Conservation (phyloP, 305 asterid genomes). For the Fraxinus floribunda region DNA sequence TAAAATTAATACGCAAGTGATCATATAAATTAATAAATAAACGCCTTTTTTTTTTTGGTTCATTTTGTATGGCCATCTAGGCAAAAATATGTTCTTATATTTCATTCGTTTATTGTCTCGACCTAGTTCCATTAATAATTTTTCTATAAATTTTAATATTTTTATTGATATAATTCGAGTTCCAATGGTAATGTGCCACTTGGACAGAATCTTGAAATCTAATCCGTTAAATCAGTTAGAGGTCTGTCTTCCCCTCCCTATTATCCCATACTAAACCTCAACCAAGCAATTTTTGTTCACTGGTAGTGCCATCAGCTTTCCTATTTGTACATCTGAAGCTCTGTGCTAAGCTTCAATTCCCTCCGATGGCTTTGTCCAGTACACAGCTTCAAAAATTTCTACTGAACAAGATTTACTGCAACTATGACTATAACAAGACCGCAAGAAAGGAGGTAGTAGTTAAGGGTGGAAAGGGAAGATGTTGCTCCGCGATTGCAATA, state of each 20-base stretch:
- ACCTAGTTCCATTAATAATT: not conserved
- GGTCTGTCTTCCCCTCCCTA: slow-evolving; percentile 30
- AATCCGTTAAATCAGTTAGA: slow-evolving; percentile 62
- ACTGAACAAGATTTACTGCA: slow-evolving; percentile 46
- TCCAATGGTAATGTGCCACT: slow-evolving; percentile 12
- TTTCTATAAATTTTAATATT: not conserved
- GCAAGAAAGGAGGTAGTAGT: slow-evolving; percentile 28
- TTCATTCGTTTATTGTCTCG: not conserved
- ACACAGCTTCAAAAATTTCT: slow-evolving; percentile 61
- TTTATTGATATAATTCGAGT: not conserved
- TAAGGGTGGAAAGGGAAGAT: slow-evolving; percentile 43
- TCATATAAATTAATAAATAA: not conserved
- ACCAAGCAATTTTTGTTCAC: slow-evolving; percentile 39
- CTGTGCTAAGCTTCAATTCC: not conserved
- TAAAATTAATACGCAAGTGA: not conserved
- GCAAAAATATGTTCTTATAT: not conserved
- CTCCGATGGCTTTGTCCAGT: slow-evolving; percentile 62
- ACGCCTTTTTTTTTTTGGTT: not conserved
- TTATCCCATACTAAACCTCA: slow-evolving; percentile 40
- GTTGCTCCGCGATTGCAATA: slow-evolving; percentile 77
- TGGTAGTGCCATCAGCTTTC: not conserved
- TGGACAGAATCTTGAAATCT: slow-evolving; percentile 35
- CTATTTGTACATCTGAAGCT: not conserved
- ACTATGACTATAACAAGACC: slow-evolving; percentile 33
- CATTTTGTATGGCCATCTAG: not conserved